Evolutionary conservation across 768 basidiomycete species (phyloP).

Genomic region (Amanita subjunquillea): DNA sequence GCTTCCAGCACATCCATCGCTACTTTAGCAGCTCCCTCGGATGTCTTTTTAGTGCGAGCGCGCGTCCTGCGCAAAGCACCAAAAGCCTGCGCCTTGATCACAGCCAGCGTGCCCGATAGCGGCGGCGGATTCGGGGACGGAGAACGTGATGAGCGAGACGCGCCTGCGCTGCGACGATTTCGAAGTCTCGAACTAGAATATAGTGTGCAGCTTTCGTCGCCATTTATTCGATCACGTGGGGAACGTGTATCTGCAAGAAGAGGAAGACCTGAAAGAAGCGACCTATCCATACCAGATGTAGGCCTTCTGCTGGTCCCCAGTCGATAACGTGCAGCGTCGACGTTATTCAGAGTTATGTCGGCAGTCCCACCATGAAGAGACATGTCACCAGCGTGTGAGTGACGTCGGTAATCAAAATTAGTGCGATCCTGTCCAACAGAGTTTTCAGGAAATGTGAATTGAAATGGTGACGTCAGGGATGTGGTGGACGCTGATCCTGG

Average conservation of each 20-base stretch:
- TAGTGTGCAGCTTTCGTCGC: slow-evolving; percentile 41
- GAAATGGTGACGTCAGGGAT: slow-evolving; percentile 57
- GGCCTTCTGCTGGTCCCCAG: slow-evolving; percentile 33
- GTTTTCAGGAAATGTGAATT: slow-evolving; percentile 52
- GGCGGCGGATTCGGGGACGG: slow-evolving; percentile 34
- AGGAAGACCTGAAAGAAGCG: slow-evolving; percentile 27
- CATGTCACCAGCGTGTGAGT: slow-evolving; percentile 45
- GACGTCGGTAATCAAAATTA: slow-evolving; percentile 60
- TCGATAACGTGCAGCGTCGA: slow-evolving; percentile 54
- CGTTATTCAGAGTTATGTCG: slow-evolving; percentile 48
- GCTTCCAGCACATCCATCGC: slow-evolving; percentile 78
- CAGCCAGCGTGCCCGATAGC: slow-evolving; percentile 74
- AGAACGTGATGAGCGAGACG: slow-evolving; percentile 39
- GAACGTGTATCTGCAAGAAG: slow-evolving; percentile 41
- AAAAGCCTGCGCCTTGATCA: slow-evolving; percentile 87
- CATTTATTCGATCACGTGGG: slow-evolving; percentile 42
- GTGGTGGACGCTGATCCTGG: slow-evolving; percentile 54
- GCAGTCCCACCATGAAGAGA: slow-evolving; percentile 68
- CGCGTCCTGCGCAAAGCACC: slow-evolving; percentile 76
- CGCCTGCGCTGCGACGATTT: slow-evolving; percentile 32
- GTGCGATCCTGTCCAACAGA: slow-evolving; percentile 41
- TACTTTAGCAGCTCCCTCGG: slow-evolving; percentile 61
- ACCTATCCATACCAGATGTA: slow-evolving; percentile 38
- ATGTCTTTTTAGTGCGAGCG: slow-evolving; percentile 58
- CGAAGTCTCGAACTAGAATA: slow-evolving; percentile 34